Evolutionary conservation across 179 eudicot species (phyloP).

Genomic region (Monotropa hypopitys): DNA sequence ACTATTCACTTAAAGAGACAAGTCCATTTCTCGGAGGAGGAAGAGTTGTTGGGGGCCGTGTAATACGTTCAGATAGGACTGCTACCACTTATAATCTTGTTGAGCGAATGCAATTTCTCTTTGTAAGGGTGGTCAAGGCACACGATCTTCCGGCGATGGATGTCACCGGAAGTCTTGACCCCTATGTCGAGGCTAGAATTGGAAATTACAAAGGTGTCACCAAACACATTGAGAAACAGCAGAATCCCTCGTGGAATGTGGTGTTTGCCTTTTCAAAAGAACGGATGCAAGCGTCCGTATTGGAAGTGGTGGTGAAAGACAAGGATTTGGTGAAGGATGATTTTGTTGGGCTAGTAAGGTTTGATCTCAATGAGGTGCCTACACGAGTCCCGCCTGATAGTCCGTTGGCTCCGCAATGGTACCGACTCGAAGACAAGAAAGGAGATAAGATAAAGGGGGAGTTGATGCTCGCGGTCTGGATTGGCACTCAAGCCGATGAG

Average conservation of each 20-base stretch:
- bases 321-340: conserved; percentile 83
- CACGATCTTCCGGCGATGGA: conserved; percentile 69
- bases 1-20: conserved; percentile 71
- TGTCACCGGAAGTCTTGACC: conserved; percentile 72
- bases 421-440: conserved; percentile 71
- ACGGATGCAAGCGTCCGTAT: conserved; percentile 67
- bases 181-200: conserved; percentile 73
- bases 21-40: conserved; percentile 67
- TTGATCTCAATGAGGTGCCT: conserved; percentile 75
- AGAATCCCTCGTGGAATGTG: conserved; percentile 72
- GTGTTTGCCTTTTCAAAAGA: conserved; percentile 88
- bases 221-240: conserved; percentile 63
- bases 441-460: conserved; percentile 75
- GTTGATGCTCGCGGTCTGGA: conserved; percentile 91
- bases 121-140: conserved; percentile 81
- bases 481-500: conserved; percentile 94
- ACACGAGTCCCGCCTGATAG: conserved; percentile 90
- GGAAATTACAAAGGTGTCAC: conserved; percentile 92
- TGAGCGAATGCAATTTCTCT: conserved; percentile 80
- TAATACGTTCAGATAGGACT: conserved; percentile 42
- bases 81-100: conserved; percentile 75
- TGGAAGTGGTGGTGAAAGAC: conserved; percentile 77
- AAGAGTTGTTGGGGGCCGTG: conserved; percentile 44
- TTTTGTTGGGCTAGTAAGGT: conserved; percentile 68
- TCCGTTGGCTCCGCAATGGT: conserved; percentile 92